Percentiles rank a stretch among this genome's conserved stretches.
Conservation (phyloP, 805 yeast species). For the Candida pseudofarinosa region DNA sequence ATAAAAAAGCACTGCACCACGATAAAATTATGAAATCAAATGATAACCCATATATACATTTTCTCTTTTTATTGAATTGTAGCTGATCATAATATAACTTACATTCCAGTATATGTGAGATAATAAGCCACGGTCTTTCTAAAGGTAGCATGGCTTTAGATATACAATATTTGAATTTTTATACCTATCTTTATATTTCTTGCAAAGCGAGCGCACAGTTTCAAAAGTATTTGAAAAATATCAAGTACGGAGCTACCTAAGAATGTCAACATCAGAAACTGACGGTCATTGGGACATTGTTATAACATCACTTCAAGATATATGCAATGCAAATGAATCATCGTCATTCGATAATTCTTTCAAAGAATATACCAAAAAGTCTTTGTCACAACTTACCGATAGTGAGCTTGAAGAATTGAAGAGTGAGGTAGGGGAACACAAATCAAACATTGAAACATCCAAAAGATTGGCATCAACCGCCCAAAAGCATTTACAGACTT, state of each 20-base stretch:
- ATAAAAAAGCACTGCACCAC: slow-evolving; percentile 4
- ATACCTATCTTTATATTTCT: too few relatives aligned
- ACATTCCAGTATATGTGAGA: slow-evolving; percentile 5
- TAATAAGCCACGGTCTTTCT: background rate
- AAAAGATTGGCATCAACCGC: slow-evolving; percentile 34
- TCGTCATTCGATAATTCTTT: slow-evolving; percentile 44
- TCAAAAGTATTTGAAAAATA: background rate
- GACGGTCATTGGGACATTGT: slow-evolving; percentile 70
- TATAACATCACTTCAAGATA: slow-evolving; percentile 62
- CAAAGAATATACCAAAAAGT: slow-evolving; percentile 18
- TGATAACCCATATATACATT: slow-evolving; percentile 18
- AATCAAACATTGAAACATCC: slow-evolving; percentile 53
- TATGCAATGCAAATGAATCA: slow-evolving; percentile 58
- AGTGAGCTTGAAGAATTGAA: slow-evolving; percentile 39
- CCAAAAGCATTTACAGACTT: slow-evolving; percentile 43
- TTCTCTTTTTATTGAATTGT: slow-evolving; percentile 10
- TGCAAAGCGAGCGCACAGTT: background rate
- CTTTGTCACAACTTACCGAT: slow-evolving; percentile 16
- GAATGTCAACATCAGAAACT: slow-evolving; percentile 23
- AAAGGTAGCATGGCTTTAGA: background rate
- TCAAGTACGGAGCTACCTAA: background rate
- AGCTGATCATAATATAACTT: slow-evolving; percentile 8
- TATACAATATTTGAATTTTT: too few relatives aligned
- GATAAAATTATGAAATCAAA: slow-evolving; percentile 12
- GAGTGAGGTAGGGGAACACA: slow-evolving; percentile 47